Percentiles rank a stretch among this genome's conserved stretches.
Evolutionary conservation across 139 green algal genomes (phyloP).

Genomic region (Pleodorina starrii): DNA sequence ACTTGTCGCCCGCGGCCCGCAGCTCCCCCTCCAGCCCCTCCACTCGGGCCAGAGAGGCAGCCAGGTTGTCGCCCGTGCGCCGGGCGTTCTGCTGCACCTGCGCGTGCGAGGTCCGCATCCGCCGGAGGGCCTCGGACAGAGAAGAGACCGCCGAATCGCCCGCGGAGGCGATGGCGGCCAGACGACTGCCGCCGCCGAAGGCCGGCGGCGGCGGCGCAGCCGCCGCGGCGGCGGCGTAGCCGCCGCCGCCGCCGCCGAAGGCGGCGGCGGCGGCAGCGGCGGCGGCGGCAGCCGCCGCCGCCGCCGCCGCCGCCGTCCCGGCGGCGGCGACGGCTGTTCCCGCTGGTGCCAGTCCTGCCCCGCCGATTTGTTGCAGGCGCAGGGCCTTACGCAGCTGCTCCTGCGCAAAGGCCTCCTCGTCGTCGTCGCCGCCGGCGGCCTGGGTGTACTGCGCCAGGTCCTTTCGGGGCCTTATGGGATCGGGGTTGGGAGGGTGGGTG

Average conservation of each 20-base stretch:
- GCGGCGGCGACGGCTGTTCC: background rate
- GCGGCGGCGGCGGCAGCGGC: background rate
- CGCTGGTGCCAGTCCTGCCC: background rate
- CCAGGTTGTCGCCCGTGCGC: conserved; percentile 48
- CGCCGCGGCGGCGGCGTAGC: background rate
- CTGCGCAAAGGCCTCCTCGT: conserved; percentile 74
- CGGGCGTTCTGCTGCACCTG: conserved; percentile 28
- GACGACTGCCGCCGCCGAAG: conserved; percentile 18
- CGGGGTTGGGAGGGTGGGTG: too few species aligned
- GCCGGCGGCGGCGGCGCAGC: background rate
- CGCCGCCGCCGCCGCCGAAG: background rate
- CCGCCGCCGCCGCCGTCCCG: background rate
- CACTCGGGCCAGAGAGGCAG: conserved; percentile 40
- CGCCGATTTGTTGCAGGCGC: conserved; percentile 33
- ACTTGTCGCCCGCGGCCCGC: conserved; percentile 59
- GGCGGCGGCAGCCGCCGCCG: background rate
- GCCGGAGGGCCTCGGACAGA: conserved; percentile 67
- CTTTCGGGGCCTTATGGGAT: background rate
- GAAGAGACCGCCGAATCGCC: conserved; percentile 64
- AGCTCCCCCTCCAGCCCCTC: conserved; percentile 61
- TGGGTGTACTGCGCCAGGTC: background rate
- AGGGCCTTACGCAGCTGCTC: conserved; percentile 83
- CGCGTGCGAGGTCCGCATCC: conserved; percentile 62
- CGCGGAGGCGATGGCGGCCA: conserved; percentile 27
- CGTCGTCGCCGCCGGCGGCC: conserved; percentile 59